phyloP scores from a whole-genome alignment of 208 protist genomes.

The Trypanosomatidae sp. region DNA sequence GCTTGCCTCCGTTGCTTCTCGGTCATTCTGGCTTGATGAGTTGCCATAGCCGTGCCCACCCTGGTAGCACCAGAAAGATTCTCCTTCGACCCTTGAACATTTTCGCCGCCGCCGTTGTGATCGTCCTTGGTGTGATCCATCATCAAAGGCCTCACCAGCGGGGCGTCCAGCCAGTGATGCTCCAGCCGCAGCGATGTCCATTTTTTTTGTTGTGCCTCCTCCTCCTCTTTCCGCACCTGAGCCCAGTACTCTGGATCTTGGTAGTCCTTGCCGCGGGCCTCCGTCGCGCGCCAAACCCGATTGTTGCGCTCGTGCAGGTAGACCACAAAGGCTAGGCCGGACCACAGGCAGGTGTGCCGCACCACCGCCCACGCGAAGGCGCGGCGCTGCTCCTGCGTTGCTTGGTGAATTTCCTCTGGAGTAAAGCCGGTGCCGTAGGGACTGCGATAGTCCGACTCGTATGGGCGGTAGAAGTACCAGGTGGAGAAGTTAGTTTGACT shows the following conservation, averaged over 20 bases:
- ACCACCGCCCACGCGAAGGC: constrained; percentile 12
- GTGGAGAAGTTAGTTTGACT: constrained; percentile 39
- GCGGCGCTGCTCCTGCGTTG: constrained; percentile 20
- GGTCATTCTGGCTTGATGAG: not conserved
- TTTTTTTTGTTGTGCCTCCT: constrained; percentile 11
- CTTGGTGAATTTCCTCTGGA: constrained; percentile 34
- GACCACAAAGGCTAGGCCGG: constrained; percentile 31
- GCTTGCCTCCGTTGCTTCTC: constrained; percentile 12
- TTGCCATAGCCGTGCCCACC: not conserved
- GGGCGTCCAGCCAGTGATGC: constrained; percentile 25
- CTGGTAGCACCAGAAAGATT: not conserved
- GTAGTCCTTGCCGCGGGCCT: constrained; percentile 31
- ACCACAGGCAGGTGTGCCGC: constrained; percentile 41
- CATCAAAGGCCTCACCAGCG: not conserved
- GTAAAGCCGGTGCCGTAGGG: constrained; percentile 53
- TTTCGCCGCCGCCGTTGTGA: not conserved
- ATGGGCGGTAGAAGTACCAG: constrained; percentile 57
- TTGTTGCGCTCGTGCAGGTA: constrained; percentile 39
- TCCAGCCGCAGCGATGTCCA: constrained; percentile 20
- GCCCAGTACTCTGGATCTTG: constrained; percentile 42
- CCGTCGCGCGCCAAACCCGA: constrained; percentile 36
- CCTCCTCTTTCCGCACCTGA: constrained; percentile 28
- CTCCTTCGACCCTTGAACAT: not conserved
- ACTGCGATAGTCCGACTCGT: constrained; percentile 35
- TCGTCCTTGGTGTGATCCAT: not conserved